Evolutionary conservation across 148 eudicot species (phyloP).

Genomic region (Fagopyrum esculentum): DNA sequence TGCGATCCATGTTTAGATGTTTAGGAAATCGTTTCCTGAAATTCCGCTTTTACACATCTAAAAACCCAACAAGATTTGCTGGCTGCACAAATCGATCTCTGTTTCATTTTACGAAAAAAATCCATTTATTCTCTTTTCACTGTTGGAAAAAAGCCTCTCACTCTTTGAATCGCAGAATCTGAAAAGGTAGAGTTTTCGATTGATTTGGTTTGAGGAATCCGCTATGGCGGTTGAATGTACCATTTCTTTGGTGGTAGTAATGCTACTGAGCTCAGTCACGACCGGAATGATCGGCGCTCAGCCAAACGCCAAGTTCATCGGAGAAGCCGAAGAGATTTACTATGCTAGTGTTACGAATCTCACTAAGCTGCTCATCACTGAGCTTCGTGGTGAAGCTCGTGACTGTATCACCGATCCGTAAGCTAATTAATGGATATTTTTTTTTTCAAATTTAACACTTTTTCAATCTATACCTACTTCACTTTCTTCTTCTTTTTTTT

Average conservation of each 20-base stretch:
- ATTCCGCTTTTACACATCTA: too few species aligned
- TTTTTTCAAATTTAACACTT: neutral
- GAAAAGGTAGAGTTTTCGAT: neutral
- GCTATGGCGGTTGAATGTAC: conserved; percentile 3
- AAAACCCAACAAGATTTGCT: too few species aligned
- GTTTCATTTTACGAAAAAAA: neutral
- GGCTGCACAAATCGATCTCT: neutral
- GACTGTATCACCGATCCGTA: conserved; percentile 14
- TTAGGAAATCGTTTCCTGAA: too few species aligned
- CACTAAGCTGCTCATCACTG: conserved; percentile 5
- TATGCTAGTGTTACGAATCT: neutral
- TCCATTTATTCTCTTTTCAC: neutral
- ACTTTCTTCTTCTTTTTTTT: neutral
- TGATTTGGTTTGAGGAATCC: neutral
- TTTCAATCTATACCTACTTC: neutral
- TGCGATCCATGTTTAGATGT: too few species aligned
- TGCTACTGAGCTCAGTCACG: conserved; percentile 4
- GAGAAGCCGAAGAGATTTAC: conserved; percentile 11
- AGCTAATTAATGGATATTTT: neutral
- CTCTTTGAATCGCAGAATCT: neutral
- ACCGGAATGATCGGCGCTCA: neutral
- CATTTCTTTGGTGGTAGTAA: neutral
- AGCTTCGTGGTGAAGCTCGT: conserved; percentile 8
- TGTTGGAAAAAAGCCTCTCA: neutral
- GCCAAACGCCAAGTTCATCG: neutral